These are phyloP conservation scores for Pseudonitzschia multiseries DNA, from an alignment of 108 stramenopile species.

Conservation along the genomic window DNA sequence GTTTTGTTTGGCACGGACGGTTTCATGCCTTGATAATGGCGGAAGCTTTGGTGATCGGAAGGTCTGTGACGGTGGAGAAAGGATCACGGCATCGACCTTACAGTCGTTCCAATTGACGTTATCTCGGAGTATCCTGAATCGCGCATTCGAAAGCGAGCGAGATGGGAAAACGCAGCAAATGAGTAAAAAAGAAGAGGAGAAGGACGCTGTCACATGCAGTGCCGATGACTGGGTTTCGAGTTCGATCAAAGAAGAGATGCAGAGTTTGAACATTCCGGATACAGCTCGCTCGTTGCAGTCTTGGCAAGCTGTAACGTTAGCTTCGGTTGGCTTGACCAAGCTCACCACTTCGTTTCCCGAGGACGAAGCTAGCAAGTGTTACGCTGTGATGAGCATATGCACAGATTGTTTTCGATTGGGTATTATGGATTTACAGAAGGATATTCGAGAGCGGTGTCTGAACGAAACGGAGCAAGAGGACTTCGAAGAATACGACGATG, in stretches of 20 bases:
- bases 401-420: conserved; percentile 2
- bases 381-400: background rate
- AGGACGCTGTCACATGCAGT: background rate
- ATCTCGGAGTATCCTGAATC: background rate
- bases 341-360: conserved; percentile 14
- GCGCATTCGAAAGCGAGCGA: background rate
- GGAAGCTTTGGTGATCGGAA: too few relatives aligned
- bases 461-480: background rate
- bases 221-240: background rate
- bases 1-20: conserved; percentile 3
- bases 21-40: background rate
- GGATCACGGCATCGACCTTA: background rate
- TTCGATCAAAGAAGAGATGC: background rate
- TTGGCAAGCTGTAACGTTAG: background rate
- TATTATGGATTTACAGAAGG: background rate
- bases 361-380: conserved; percentile 3
- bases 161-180: background rate
- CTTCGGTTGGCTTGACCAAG: background rate
- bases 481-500: background rate
- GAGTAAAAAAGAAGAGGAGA: background rate
- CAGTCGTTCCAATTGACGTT: background rate
- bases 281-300: background rate
- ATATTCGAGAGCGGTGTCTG: background rate
- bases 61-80: background rate
- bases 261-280: background rate